phyloP scores from a whole-genome alignment of 768 basidiomycete genomes.

The Kwoniella dendrophila region DNA sequence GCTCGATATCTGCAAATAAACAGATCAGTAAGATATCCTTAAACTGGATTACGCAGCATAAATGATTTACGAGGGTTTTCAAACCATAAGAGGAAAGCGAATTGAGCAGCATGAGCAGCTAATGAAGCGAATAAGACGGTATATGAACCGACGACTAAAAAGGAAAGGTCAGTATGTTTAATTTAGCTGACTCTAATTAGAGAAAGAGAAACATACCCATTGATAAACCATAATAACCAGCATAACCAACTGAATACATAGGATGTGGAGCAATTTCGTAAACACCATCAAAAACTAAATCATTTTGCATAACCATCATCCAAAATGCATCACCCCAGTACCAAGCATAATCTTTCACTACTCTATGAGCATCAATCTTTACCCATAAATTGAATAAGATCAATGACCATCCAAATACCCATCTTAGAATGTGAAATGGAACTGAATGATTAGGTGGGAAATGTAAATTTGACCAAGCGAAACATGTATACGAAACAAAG shows the following conservation, averaged over 20 bases:
- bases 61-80: conserved; percentile 87
- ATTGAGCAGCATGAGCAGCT: conserved; percentile 93
- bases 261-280: conserved; percentile 72
- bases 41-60: not conserved
- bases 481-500: conserved; percentile 91
- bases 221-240: conserved; percentile 95
- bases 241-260: conserved; percentile 75
- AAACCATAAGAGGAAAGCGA: conserved; percentile 91
- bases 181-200: not conserved
- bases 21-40: no score
- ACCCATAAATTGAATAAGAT: conserved; percentile 98
- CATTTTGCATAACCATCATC: conserved; percentile 56
- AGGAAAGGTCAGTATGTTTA: not conserved
- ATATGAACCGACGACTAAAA: conserved; percentile 52
- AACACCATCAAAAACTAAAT: conserved; percentile 94
- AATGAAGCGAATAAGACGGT: conserved; percentile 85
- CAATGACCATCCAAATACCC: conserved; percentile 80
- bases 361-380: conserved; percentile 94
- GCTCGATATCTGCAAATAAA: conserved; percentile 92
- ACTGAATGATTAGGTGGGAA: conserved; percentile 76
- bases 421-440: conserved; percentile 76
- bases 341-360: conserved; percentile 98
- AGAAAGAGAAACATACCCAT: conserved; percentile 62
- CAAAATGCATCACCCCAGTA: conserved; percentile 70
- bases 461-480: conserved; percentile 89